Conservation (phyloP, 176 grass and related monocot genomes). For the Phoenix roebelenii region DNA sequence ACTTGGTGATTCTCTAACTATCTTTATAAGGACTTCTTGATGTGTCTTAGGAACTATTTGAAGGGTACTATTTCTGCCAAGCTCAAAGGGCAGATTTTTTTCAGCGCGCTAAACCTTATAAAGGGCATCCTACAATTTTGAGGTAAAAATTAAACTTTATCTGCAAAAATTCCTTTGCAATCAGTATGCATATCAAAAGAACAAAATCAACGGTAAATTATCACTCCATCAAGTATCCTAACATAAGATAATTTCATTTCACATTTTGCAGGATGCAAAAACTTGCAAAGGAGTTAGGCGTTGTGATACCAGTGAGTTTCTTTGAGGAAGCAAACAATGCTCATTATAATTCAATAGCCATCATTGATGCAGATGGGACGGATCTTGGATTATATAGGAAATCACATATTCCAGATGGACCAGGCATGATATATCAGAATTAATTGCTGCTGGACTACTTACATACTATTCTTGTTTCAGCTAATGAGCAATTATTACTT, state of each 20-base stretch:
- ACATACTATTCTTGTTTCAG: not conserved
- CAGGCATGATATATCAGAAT: constrained; percentile 37
- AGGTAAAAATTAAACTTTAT: constrained; percentile 20
- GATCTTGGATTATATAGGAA: constrained; percentile 95
- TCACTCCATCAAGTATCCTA: no score
- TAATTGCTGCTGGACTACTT: not conserved
- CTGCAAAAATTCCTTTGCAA: no score
- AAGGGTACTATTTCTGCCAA: constrained; percentile 96
- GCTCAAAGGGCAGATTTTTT: constrained; percentile 89
- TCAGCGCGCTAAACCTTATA: constrained; percentile 71
- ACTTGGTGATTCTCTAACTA: no score
- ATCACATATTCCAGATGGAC: constrained; percentile 93
- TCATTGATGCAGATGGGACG: constrained; percentile 84
- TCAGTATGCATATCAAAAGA: no score
- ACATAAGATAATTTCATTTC: not conserved
- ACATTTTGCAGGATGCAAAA: constrained; percentile 62
- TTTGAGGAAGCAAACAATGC: constrained; percentile 95
- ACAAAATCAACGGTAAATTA: no score
- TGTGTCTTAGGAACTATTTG: constrained; percentile 73
- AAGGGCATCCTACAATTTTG: constrained; percentile 76
- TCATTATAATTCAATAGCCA: constrained; percentile 93
- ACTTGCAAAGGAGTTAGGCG: constrained; percentile 78
- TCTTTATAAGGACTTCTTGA: not conserved
- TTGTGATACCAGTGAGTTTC: constrained; percentile 88
- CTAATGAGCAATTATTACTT: not conserved